A percentile compares a stretch with the other conserved stretches of the same genome.
Evolutionary conservation across 169 alveolate genomes (phyloP).

Genomic region (Eimeria necatrix): DNA sequence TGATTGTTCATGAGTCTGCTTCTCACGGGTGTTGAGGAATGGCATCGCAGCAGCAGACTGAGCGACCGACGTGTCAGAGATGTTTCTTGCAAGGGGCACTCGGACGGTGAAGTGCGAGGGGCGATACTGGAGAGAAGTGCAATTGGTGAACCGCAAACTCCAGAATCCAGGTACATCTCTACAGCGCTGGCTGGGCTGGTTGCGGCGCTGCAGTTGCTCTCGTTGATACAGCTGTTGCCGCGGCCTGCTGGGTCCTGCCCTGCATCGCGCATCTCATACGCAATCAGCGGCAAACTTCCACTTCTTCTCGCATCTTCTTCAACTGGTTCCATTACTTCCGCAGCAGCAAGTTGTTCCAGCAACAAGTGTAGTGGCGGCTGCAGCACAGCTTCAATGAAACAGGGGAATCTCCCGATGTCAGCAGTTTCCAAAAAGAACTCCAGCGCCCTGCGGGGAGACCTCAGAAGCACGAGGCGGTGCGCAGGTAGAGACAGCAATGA

Average conservation of each 20-base stretch:
- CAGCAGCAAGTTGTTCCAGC: slow-evolving; percentile 8
- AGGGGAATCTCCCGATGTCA: slow-evolving; percentile 60
- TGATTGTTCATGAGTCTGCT: not conserved
- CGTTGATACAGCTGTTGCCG: not conserved
- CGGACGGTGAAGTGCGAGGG: not conserved
- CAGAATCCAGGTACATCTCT: not conserved
- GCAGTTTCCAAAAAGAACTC: not conserved
- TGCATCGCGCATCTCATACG: not conserved
- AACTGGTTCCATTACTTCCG: not conserved
- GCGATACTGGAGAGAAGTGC: slow-evolving; percentile 44
- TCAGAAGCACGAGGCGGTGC: slow-evolving; percentile 47
- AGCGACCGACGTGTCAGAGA: not conserved
- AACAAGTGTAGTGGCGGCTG: slow-evolving; percentile 73
- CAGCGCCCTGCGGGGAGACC: slow-evolving; percentile 53
- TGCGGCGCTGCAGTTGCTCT: not conserved
- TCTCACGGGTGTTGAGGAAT: not conserved
- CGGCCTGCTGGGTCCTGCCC: not conserved
- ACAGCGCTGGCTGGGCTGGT: not conserved
- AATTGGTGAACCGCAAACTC: not conserved
- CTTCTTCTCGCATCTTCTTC: not conserved
- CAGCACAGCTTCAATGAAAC: slow-evolving; percentile 72
- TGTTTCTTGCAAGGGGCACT: not conserved
- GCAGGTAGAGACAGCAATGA: slow-evolving; percentile 37
- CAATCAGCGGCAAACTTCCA: not conserved
- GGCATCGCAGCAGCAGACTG: not conserved